Conservation (phyloP, 106 monocot species). For the Allium fistulosum region DNA sequence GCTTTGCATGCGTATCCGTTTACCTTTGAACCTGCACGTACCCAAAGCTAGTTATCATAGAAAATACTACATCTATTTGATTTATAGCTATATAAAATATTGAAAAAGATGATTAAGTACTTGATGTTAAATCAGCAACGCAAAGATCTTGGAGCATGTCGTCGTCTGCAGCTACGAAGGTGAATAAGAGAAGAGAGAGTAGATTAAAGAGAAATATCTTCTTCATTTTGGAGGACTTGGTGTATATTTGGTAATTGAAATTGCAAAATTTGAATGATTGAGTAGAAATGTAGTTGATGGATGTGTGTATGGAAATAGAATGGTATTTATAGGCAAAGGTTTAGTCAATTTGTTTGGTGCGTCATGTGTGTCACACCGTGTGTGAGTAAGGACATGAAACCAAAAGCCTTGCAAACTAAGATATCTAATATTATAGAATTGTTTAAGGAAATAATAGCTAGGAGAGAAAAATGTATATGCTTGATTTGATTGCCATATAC, state of each 20-base stretch:
- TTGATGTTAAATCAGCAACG: constrained; percentile 35
- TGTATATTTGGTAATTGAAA: not conserved
- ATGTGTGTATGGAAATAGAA: not conserved
- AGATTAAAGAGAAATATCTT: not conserved
- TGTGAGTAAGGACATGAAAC: not conserved
- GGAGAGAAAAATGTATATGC: not conserved
- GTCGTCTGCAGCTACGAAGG: constrained; percentile 20
- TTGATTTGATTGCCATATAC: not conserved
- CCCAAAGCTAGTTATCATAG: not conserved
- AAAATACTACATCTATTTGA: not conserved
- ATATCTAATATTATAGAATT: not conserved
- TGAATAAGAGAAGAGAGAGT: constrained; percentile 10
- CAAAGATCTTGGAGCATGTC: constrained; percentile 72
- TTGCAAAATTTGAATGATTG: not conserved
- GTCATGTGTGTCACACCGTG: not conserved
- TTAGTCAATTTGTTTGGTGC: not conserved
- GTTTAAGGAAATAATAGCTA: no score
- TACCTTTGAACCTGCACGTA: constrained; percentile 29
- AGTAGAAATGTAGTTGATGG: not conserved
- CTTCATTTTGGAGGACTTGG: constrained; percentile 1
- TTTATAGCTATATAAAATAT: not conserved
- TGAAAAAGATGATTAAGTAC: constrained; percentile 3
- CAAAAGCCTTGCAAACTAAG: not conserved
- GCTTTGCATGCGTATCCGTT: constrained; percentile 65
- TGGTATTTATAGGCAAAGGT: not conserved